Evolutionary conservation across 2,329 filamentous ascomycete species (phyloP).

Genomic region (Aspergillus terreus): DNA sequence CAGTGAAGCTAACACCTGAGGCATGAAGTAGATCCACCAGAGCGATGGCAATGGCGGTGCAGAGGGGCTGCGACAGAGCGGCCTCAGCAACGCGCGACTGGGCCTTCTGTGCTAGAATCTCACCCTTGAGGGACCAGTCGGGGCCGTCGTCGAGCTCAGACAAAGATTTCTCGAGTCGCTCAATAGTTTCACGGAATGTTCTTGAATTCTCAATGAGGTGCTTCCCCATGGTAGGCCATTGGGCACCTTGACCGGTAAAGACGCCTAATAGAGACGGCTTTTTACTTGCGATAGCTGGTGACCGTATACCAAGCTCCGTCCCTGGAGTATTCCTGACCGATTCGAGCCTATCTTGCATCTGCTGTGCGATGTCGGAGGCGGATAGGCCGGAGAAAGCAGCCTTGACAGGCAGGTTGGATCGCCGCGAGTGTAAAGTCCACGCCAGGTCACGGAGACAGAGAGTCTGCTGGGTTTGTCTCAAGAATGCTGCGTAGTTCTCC

Average conservation of each 20-base stretch:
- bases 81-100: constrained; percentile 7
- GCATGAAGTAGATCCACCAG: constrained; percentile 15
- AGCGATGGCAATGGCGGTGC: constrained; percentile 19
- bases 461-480: no score
- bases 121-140: constrained; percentile 1
- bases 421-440: no score
- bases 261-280: constrained; percentile 6
- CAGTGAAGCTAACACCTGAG: constrained; percentile 28
- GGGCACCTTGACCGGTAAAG: constrained; percentile 19
- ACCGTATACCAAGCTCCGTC: no score
- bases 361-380: no score
- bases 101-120: background rate
- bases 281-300: background rate
- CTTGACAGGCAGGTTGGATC: no score
- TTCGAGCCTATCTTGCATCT: no score
- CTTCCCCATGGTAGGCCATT: constrained; percentile 14
- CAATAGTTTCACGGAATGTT: background rate
- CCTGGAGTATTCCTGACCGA: no score
- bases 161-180: background rate
- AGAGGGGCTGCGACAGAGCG: constrained; percentile 15
- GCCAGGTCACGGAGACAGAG: no score
- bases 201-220: constrained; percentile 2
- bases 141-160: background rate
- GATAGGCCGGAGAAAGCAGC: no score
- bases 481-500: no score